These are phyloP conservation scores for Myxozyma vanderwaltii DNA, from an alignment of 805 yeast genomes.

Conservation along the genomic window DNA sequence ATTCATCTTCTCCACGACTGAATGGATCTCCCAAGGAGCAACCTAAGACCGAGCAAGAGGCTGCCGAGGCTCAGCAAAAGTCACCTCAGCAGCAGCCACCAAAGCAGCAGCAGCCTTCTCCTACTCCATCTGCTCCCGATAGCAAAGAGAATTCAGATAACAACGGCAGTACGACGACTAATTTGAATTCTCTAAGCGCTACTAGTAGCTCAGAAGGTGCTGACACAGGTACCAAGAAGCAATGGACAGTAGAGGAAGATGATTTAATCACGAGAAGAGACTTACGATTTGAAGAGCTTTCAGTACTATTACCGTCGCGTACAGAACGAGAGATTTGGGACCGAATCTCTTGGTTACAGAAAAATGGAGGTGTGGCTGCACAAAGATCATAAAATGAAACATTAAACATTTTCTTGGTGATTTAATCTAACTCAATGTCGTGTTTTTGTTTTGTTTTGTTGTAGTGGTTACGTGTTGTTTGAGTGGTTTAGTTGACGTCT, in stretches of 20 bases:
- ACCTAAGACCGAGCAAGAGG: no score
- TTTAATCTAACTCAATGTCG: no score
- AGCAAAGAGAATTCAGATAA: background rate
- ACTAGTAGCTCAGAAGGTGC: background rate
- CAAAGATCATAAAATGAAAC: background rate
- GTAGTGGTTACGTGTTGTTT: no score
- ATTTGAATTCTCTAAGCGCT: background rate
- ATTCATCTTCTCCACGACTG: background rate
- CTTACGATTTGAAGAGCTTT: conserved; percentile 69
- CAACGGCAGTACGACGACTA: background rate
- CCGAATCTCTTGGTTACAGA: conserved; percentile 43
- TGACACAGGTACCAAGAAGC: conserved; percentile 11
- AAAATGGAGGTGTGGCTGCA: conserved; percentile 1
- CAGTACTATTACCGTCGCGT: conserved; percentile 69
- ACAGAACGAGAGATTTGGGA: conserved; percentile 73
- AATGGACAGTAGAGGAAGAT: conserved; percentile 75
- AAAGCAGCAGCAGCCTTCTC: conserved; percentile 2
- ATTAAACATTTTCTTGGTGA: background rate
- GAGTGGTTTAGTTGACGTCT: no score
- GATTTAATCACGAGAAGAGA: conserved; percentile 58
- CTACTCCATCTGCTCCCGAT: conserved; percentile 1
- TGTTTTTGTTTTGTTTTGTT: no score
- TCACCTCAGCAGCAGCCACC: background rate
- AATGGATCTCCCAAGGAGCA: no score
- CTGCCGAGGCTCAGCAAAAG: background rate